Evolutionary conservation across 371 early-diverging fungal species (phyloP), one percentile per base, ranked within the genome.

Genomic region (Mucor plumbeus): DNA sequence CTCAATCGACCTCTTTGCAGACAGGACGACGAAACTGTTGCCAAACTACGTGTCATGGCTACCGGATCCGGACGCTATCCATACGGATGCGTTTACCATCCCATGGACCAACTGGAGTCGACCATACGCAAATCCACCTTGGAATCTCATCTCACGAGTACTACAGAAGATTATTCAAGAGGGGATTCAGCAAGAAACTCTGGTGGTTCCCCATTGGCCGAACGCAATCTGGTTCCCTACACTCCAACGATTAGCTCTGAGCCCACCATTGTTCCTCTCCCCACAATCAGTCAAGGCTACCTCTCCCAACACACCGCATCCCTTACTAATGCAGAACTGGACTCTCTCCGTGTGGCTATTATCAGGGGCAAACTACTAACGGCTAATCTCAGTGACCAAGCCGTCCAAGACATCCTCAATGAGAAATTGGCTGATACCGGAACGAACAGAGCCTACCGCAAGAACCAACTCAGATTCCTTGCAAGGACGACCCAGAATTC

Each of bases 181-280:
- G 33, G 50, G n/a, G 6, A 33, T 71, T 9, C 55, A 61, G 17
- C 19, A 1, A 10, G 61, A 38, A 6, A 64, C 57, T 5, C n/a
- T 69, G 47, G 65, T 69, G 43, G 57, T 61, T 11, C 65, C 61
- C 0, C 39, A 17, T 4, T 69, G 69, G 69, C n/a, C 65, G 8
- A 67, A 43, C 9, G 67, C 69, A 4, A 34, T 75, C 6, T 75
- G 75, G 71, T 72, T 72, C 40, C 71, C 71, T 0, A n/a, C 64
- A 15, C 11, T 70, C 10, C 65, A 63, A 17, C 19, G n/a, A 3
- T 17, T 71, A 59, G 54, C 59, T 14, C 47, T 33, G 7, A 31
- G 17, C 7, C 15, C 33, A 59, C 44, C 70, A 44, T n/a, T 55
- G 43, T 0, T 67, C 26, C 17, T 39, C 7, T 26, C 39, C 0